phyloP scores from a whole-genome alignment of 805 yeast species.

The Candida oleophila region DNA sequence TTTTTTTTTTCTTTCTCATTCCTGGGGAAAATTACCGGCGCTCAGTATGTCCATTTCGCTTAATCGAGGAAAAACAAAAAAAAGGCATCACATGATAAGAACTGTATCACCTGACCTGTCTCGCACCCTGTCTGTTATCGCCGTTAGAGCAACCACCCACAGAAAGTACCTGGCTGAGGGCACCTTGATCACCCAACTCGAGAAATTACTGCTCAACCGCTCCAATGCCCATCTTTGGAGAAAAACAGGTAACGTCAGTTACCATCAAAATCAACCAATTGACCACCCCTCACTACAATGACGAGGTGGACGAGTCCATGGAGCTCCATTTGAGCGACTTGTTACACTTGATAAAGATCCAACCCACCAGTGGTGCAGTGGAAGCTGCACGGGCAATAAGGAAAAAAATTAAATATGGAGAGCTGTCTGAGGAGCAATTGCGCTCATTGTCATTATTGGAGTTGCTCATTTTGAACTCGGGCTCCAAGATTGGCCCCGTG shows the following conservation, averaged over 20 bases:
- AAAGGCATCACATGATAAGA: too few species aligned
- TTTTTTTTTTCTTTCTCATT: too few species aligned
- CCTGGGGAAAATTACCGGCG: too few species aligned
- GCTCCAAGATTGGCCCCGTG: conserved; percentile 34
- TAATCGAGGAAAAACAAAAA: too few species aligned
- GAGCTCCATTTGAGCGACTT: conserved; percentile 56
- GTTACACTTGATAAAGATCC: conserved; percentile 48
- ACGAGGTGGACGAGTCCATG: conserved; percentile 36
- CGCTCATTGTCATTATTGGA: conserved; percentile 55
- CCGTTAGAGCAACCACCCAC: not conserved
- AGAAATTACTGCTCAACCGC: not conserved
- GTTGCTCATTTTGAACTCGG: conserved; percentile 43
- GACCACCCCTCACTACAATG: conserved; percentile 39
- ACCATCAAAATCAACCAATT: conserved; percentile 62
- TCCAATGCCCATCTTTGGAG: conserved; percentile 32
- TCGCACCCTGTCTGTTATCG: not conserved
- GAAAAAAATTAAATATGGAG: conserved; percentile 87
- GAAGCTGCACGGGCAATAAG: conserved; percentile 93
- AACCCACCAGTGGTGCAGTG: conserved; percentile 34
- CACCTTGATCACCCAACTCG: not conserved
- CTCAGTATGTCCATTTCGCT: too few species aligned
- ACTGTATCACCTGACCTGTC: too few species aligned
- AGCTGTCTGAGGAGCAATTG: conserved; percentile 52
- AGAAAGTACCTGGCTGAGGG: not conserved
- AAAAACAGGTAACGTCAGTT: conserved; percentile 68